These are phyloP conservation scores for Wickerhamiella australiensis DNA, from an alignment of 805 yeast species.

Conservation along the genomic window DNA sequence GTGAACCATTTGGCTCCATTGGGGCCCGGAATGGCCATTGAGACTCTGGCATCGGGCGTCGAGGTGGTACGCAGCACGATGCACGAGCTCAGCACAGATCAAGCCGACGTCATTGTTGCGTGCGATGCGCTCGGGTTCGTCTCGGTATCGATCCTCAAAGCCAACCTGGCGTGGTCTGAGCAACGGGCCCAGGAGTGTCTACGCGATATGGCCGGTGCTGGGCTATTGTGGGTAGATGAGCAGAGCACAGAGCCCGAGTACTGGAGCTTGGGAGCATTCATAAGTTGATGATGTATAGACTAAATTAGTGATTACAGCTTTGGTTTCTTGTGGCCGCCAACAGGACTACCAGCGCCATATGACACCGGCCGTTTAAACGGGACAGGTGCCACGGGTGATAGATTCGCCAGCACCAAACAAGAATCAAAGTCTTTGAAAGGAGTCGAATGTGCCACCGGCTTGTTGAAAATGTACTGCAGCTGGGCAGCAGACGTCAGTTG, in stretches of 20 bases:
- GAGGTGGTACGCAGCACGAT: constrained; percentile 54
- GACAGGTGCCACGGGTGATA: background rate
- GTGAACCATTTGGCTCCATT: constrained; percentile 41
- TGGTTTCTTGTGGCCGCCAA: background rate
- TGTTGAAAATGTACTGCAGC: background rate
- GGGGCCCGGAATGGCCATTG: constrained; percentile 60
- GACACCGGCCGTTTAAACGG: background rate
- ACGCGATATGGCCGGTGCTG: constrained; percentile 69
- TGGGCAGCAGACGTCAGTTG: background rate
- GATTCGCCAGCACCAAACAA: background rate
- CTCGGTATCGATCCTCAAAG: constrained; percentile 47
- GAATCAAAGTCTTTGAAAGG: background rate
- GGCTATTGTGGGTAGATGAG: constrained; percentile 74
- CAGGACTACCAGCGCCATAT: too few relatives aligned
- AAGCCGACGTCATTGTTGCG: constrained; percentile 55
- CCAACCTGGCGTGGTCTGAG: constrained; percentile 64
- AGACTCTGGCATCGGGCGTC: constrained; percentile 41
- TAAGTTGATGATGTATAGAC: background rate
- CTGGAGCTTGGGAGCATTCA: constrained; percentile 23
- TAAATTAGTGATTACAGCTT: background rate
- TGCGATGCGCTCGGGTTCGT: constrained; percentile 72
- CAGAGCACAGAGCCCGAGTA: constrained; percentile 28
- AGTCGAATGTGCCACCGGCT: background rate
- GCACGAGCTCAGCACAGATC: constrained; percentile 54
- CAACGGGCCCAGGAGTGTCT: constrained; percentile 50